Evolutionary conservation across 1,139 yeast species (phyloP).

Genomic region (Hyphopichia khmerensis): DNA sequence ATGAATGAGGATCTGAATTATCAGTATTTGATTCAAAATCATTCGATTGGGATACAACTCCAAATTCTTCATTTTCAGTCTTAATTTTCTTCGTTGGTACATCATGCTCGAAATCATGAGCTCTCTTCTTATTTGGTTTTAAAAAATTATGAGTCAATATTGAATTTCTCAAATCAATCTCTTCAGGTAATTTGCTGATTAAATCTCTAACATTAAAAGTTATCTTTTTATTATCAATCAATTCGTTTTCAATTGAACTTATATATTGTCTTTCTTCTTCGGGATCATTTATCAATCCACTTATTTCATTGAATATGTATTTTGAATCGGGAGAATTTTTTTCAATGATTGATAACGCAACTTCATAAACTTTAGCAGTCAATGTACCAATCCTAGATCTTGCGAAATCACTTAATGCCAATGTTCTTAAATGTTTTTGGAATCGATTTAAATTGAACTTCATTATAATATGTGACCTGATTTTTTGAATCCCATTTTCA

Average conservation of each 20-base stretch:
- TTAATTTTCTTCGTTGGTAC: slow-evolving; percentile 40
- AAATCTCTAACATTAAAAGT: slow-evolving; percentile 57
- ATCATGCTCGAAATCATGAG: slow-evolving; percentile 22
- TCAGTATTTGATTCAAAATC: slow-evolving; percentile 19
- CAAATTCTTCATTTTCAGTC: slow-evolving; percentile 33
- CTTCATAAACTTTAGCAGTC: slow-evolving; percentile 63
- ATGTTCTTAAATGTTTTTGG: slow-evolving; percentile 63
- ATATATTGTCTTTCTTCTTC: slow-evolving; percentile 32
- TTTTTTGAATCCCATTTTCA: slow-evolving; percentile 35
- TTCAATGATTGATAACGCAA: slow-evolving; percentile 61
- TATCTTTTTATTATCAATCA: slow-evolving; percentile 40
- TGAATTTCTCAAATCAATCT: slow-evolving; percentile 49
- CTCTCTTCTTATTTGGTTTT: slow-evolving; percentile 32
- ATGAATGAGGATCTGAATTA: slow-evolving; percentile 18
- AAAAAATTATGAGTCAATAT: slow-evolving; percentile 39
- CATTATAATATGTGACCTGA: slow-evolving; percentile 53
- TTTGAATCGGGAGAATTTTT: slow-evolving; percentile 44
- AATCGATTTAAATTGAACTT: slow-evolving; percentile 67
- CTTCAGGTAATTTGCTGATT: slow-evolving; percentile 41
- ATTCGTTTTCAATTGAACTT: slow-evolving; percentile 31
- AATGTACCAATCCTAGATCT: slow-evolving; percentile 68
- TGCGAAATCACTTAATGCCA: slow-evolving; percentile 62
- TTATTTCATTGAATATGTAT: slow-evolving; percentile 30
- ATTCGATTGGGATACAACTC: slow-evolving; percentile 11
- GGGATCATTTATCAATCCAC: slow-evolving; percentile 43